phyloP scores from a whole-genome alignment of 768 basidiomycete genomes.

The Kwoniella pini region DNA sequence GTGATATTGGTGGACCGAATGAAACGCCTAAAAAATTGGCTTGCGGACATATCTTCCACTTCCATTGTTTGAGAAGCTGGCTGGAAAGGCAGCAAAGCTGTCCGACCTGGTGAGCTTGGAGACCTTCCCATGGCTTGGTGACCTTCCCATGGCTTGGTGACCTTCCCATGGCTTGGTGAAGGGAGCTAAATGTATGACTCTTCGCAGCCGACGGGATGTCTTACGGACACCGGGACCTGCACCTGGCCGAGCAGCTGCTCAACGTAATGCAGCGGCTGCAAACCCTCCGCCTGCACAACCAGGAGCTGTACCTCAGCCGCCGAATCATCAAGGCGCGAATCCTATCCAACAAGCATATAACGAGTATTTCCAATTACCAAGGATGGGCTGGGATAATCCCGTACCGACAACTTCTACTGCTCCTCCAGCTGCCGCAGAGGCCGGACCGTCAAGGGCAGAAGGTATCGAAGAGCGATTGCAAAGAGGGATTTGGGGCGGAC shows the following conservation, averaged over 20 bases:
- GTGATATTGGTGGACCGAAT: slow-evolving; percentile 65
- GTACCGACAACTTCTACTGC: slow-evolving; percentile 31
- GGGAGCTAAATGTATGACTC: not conserved
- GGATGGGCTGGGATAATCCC: slow-evolving; percentile 14
- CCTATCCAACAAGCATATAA: slow-evolving; percentile 34
- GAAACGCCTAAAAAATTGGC: slow-evolving; percentile 94
- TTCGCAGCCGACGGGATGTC: slow-evolving; percentile 39
- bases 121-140: not conserved
- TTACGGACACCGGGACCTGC: slow-evolving; percentile 25
- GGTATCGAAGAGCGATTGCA: slow-evolving; percentile 29
- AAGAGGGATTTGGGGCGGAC: slow-evolving; percentile 45
- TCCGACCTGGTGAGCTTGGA: slow-evolving; percentile 80
- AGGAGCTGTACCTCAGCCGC: slow-evolving; percentile 36
- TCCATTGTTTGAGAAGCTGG: slow-evolving; percentile 95
- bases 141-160: not conserved
- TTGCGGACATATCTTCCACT: slow-evolving; percentile 98
- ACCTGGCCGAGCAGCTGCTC: slow-evolving; percentile 12
- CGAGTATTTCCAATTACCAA: slow-evolving; percentile 37
- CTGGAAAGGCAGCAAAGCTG: slow-evolving; percentile 98
- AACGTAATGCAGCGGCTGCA: not conserved
- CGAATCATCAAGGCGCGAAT: slow-evolving; percentile 24
- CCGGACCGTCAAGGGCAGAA: slow-evolving; percentile 6
- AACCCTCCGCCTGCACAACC: slow-evolving; percentile 52
- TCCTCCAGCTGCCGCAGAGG: slow-evolving; percentile 24
- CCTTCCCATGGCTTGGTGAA: no score